These are phyloP conservation scores for Apiospora koreana DNA, from an alignment of 2,329 filamentous ascomycete species.

Conservation along the genomic window DNA sequence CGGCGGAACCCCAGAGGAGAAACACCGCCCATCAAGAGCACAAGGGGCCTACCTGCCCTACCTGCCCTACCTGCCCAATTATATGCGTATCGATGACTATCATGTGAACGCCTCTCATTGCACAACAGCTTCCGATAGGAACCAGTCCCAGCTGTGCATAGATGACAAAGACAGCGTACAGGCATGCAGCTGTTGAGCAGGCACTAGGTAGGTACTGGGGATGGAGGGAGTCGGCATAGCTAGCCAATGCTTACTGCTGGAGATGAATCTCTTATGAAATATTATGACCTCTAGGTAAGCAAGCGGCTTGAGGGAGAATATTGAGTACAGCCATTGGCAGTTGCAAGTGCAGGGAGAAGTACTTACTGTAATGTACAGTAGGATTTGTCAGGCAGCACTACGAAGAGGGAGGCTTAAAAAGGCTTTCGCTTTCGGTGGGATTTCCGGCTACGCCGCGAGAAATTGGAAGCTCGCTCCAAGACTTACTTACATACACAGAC, in stretches of 20 bases:
- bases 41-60: background rate
- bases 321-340: background rate
- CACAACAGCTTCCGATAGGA: background rate
- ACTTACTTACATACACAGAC: background rate
- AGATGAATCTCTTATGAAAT: background rate
- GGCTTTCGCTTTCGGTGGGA: background rate
- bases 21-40: background rate
- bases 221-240: background rate
- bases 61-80: conserved; percentile 2
- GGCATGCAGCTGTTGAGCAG: background rate
- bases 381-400: background rate
- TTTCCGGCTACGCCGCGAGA: background rate
- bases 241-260: background rate
- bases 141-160: background rate
- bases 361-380: background rate
- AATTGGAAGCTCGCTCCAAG: background rate
- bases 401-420: background rate
- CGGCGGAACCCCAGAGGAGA: background rate
- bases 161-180: background rate
- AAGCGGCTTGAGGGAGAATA: background rate
- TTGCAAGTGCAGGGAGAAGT: no score
- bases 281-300: background rate
- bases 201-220: background rate
- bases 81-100: background rate
- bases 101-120: background rate